Conservation (phyloP, 257 asterid genomes). For the Perilla frutescens region DNA sequence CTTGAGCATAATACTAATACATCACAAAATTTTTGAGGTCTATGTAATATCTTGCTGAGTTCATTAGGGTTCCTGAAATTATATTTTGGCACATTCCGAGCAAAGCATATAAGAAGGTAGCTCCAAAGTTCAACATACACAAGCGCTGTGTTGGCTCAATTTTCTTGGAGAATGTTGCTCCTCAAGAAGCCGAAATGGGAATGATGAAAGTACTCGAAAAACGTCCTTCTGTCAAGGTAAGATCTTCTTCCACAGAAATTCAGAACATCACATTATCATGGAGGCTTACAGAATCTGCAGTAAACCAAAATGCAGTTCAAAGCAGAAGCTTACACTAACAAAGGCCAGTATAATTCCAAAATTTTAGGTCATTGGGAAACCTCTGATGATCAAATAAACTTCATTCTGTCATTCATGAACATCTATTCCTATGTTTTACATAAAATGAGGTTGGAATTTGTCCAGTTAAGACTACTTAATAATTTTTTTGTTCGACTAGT, state of each 20-base stretch:
- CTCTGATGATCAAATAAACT: too few relatives aligned
- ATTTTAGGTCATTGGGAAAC: too few relatives aligned
- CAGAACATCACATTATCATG: too few relatives aligned
- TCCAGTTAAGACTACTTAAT: background rate
- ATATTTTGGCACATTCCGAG: slow-evolving; percentile 94
- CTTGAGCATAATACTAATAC: too few relatives aligned
- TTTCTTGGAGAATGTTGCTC: slow-evolving; percentile 74
- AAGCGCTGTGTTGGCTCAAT: slow-evolving; percentile 75
- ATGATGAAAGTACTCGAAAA: slow-evolving; percentile 75
- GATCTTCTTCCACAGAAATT: background rate
- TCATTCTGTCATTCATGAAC: too few relatives aligned
- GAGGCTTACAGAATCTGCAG: background rate
- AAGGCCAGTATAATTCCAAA: too few relatives aligned
- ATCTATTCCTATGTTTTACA: too few relatives aligned
- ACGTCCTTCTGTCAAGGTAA: slow-evolving; percentile 79
- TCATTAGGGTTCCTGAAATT: slow-evolving; percentile 72
- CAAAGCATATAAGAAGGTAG: slow-evolving; percentile 58
- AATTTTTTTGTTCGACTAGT: too few relatives aligned
- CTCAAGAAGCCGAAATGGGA: slow-evolving; percentile 89
- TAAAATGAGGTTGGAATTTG: background rate
- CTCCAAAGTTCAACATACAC: slow-evolving; percentile 40
- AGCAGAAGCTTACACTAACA: background rate
- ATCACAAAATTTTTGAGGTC: too few relatives aligned
- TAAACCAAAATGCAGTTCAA: background rate
- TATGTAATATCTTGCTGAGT: background rate